Evolutionary conservation across 1,284 basidiomycete species (phyloP).

Genomic region (Leccinum pseudoinsigne): DNA sequence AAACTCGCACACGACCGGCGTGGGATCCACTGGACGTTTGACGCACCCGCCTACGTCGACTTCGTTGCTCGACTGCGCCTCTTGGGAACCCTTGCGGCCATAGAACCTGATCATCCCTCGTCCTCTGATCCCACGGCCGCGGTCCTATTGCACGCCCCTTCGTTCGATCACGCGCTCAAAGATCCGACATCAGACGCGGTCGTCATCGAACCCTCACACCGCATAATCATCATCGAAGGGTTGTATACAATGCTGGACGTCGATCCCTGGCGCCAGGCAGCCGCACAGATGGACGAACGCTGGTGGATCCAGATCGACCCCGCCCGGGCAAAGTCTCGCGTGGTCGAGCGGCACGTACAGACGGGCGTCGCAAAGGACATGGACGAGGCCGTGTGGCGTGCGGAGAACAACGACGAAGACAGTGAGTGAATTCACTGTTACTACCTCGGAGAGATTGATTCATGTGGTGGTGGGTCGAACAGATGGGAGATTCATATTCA

Average conservation of each 20-base stretch:
- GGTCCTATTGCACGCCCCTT: constrained; percentile 57
- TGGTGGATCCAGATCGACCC: constrained; percentile 74
- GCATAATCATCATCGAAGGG: constrained; percentile 83
- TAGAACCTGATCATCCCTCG: background rate
- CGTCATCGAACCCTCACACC: constrained; percentile 59
- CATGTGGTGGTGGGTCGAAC: background rate
- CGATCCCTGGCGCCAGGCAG: constrained; percentile 73
- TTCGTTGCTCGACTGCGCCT: constrained; percentile 59
- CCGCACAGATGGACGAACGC: constrained; percentile 70
- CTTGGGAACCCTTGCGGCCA: background rate
- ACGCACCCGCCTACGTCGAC: constrained; percentile 59
- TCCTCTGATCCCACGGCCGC: constrained; percentile 3
- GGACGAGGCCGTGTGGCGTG: constrained; percentile 69
- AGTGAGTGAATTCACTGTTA: constrained; percentile 47
- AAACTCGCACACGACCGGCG: constrained; percentile 68
- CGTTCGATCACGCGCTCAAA: constrained; percentile 75
- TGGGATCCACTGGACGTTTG: constrained; percentile 78
- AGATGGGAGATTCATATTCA: constrained; percentile 28
- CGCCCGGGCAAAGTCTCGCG: constrained; percentile 58
- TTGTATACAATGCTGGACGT: constrained; percentile 77
- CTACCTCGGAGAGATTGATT: background rate
- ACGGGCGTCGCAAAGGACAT: constrained; percentile 71
- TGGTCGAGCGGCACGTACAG: constrained; percentile 73
- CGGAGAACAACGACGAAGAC: constrained; percentile 73
- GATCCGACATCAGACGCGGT: constrained; percentile 56